phyloP scores from a whole-genome alignment of 2,329 filamentous ascomycete genomes.

The Atkinsonella texensis region DNA sequence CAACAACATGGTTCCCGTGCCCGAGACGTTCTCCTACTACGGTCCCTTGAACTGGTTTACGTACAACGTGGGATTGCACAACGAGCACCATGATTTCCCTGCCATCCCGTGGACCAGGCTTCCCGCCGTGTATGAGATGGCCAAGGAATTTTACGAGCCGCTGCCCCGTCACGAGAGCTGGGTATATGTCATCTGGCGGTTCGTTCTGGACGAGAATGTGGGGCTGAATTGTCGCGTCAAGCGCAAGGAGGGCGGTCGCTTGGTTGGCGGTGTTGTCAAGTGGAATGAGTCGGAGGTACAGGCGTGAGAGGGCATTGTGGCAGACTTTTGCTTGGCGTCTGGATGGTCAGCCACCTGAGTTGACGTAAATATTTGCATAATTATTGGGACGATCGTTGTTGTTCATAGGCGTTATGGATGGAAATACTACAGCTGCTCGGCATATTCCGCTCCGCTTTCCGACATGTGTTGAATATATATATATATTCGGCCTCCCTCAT shows the following conservation, averaged over 20 bases:
- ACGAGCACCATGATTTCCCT: conserved; percentile 98
- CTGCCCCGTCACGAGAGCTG: conserved; percentile 83
- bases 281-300: conserved; percentile 63
- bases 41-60: conserved; percentile 83
- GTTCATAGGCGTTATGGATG: no score
- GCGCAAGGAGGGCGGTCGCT: conserved; percentile 62
- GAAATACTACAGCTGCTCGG: no score
- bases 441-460: no score
- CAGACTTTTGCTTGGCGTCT: no score
- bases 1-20: conserved; percentile 52
- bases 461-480: no score
- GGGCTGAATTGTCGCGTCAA: conserved; percentile 90
- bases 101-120: conserved; percentile 90
- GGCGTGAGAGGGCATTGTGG: conserved; percentile 28
- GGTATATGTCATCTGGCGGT: conserved; percentile 89
- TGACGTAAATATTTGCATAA: neutral
- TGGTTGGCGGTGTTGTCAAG: conserved; percentile 38
- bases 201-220: conserved; percentile 81
- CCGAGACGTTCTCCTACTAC: conserved; percentile 97
- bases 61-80: conserved; percentile 96
- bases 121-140: conserved; percentile 63
- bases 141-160: conserved; percentile 82
- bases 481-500: no score
- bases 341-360: no score
- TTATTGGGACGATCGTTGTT: no score